phyloP scores from a whole-genome alignment of 2,329 filamentous ascomycete genomes.

The Teratosphaeria nubilosa region DNA sequence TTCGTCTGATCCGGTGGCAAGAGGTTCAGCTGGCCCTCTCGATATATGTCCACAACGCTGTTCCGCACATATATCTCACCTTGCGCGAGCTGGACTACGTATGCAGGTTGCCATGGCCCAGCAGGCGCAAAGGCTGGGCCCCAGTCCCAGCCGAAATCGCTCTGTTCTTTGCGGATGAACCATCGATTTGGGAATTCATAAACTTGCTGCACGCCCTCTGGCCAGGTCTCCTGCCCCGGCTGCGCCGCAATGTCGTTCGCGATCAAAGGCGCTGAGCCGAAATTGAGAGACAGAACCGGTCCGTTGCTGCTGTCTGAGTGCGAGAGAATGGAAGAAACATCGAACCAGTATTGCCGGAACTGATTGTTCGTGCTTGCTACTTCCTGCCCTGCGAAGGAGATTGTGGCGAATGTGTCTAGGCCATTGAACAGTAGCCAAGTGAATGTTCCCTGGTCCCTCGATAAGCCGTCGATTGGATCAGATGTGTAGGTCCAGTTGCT shows the following conservation, averaged over 20 bases:
- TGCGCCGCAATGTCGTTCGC: slow-evolving; percentile 42
- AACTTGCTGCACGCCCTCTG: slow-evolving; percentile 35
- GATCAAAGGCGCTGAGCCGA: slow-evolving; percentile 47
- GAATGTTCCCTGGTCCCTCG: slow-evolving; percentile 21
- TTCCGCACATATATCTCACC: slow-evolving; percentile 41
- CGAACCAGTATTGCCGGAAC: slow-evolving; percentile 52
- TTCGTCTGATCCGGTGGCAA: slow-evolving; percentile 46
- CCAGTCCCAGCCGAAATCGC: slow-evolving; percentile 54
- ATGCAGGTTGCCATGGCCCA: slow-evolving; percentile 53
- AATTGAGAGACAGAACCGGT: slow-evolving; percentile 41
- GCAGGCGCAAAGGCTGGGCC: slow-evolving; percentile 42
- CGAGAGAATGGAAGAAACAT: slow-evolving; percentile 40
- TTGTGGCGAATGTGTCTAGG: slow-evolving; percentile 50
- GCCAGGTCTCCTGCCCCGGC: slow-evolving; percentile 41
- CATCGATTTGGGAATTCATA: slow-evolving; percentile 45
- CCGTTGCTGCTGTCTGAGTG: slow-evolving; percentile 27
- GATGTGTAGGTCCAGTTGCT: slow-evolving; percentile 53
- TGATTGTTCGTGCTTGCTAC: slow-evolving; percentile 52
- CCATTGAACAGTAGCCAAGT: slow-evolving; percentile 53
- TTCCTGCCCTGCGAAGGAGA: slow-evolving; percentile 44
- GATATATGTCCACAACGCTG: slow-evolving; percentile 49
- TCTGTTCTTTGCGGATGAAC: slow-evolving; percentile 52
- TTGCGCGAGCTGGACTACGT: slow-evolving; percentile 41
- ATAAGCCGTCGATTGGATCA: slow-evolving; percentile 33
- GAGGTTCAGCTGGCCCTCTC: slow-evolving; percentile 48